Evolutionary conservation across 202 grass and related monocot species (phyloP), one percentile per base, ranked within the genome.

Genomic region (Carex sylvatica): DNA sequence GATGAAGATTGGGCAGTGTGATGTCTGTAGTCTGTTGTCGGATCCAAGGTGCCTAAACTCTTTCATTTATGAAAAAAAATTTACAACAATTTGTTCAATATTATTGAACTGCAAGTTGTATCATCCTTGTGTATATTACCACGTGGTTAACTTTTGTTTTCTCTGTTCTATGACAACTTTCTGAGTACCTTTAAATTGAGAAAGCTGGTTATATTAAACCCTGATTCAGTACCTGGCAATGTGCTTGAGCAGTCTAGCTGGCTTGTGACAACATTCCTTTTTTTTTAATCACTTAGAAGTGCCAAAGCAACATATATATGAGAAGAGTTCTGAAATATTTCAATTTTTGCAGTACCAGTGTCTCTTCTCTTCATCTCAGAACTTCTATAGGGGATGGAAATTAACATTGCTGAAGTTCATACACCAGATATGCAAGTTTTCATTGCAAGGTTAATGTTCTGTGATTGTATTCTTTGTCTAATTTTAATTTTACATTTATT

Each of bases 1-100:
- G 91, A 97, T 10, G 91, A 97, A 64, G 94, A 97, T 55, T 97
- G 91, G 94, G 82, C 66, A 3, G 92, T 66, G 54, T 91, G 74
- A 88, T 33, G 12, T 44, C 86, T 33, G 12, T 44, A 33, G 23
- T 31, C 23, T 31, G 28, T 66, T 54, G 23, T 54, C 22, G 38
- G 11, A 82, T 82, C 63, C 42, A 80, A 80, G 61, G 52, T 65
- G 56, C 36, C 35, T 80, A 9, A 30, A 64, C 16, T 2, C 42
- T 44, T 64, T 15, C 26, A 24, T 18, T 80, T 15, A 65, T 80
- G 60, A 65, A 40, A 40, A 71, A 40, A 42, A 9, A 9, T 9
- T n/a, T 44, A 15, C 15, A 44, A 38, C 40, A n/a, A 18, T 61
- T 63, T 44, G 31, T 80, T 38, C 55, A 26, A 44, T 2, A 28